These are phyloP conservation scores for Teunomyces panamensis DNA, from an alignment of 805 yeast genomes.

Conservation along the genomic window DNA sequence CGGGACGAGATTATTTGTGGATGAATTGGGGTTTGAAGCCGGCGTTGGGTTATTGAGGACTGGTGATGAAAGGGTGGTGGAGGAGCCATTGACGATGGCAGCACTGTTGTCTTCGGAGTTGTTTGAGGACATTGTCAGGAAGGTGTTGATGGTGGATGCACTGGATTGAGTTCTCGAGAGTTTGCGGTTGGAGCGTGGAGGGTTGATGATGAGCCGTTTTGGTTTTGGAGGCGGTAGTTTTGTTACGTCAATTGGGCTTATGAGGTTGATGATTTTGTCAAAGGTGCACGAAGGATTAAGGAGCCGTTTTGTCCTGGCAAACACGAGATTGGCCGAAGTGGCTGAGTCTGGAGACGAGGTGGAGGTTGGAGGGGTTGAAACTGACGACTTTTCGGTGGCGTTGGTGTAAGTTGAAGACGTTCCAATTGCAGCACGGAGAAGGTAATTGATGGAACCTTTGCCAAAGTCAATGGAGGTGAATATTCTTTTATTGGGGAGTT, in stretches of 20 bases:
- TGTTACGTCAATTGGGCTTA: slow-evolving; percentile 75
- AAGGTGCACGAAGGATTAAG: slow-evolving; percentile 6
- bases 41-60: slow-evolving; percentile 8
- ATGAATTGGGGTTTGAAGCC: not conserved
- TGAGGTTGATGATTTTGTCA: slow-evolving; percentile 56
- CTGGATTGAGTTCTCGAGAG: slow-evolving; percentile 36
- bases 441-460: slow-evolving; percentile 75
- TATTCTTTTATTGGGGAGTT: slow-evolving; percentile 70
- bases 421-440: slow-evolving; percentile 50
- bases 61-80: not conserved
- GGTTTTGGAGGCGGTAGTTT: slow-evolving; percentile 64
- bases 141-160: slow-evolving; percentile 30
- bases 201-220: slow-evolving; percentile 59
- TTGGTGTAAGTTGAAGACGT: slow-evolving; percentile 10
- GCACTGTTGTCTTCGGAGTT: slow-evolving; percentile 22
- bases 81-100: not conserved
- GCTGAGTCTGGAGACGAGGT: not conserved
- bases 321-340: not conserved
- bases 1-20: not conserved
- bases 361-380: not conserved
- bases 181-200: slow-evolving; percentile 34
- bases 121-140: slow-evolving; percentile 28
- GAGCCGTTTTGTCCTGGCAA: slow-evolving; percentile 4
- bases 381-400: slow-evolving; percentile 1
- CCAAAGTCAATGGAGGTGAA: slow-evolving; percentile 79